These are phyloP conservation scores for Coemansia furcata DNA, from an alignment of 192 early-diverging fungal species.

Conservation along the genomic window DNA sequence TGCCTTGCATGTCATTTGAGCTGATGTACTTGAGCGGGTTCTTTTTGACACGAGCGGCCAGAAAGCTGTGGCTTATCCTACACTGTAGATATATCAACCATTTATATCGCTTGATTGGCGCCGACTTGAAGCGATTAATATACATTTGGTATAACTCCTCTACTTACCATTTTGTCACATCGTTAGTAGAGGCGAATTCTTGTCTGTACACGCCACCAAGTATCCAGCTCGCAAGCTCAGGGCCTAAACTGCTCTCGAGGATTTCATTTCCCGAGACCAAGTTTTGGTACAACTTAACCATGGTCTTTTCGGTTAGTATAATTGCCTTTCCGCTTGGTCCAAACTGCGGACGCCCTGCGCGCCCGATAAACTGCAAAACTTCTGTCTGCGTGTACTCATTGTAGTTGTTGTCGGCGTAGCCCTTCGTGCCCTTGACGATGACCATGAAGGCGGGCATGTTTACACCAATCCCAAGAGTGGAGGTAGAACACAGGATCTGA, in stretches of 20 bases:
- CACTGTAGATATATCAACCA: neutral
- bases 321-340: slow-evolving; percentile 65
- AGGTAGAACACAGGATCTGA: slow-evolving; percentile 65
- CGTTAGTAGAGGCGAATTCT: slow-evolving; percentile 31
- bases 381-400: slow-evolving; percentile 62
- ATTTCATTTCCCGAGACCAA: slow-evolving; percentile 59
- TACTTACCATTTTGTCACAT: slow-evolving; percentile 19
- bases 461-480: slow-evolving; percentile 74
- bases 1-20: neutral
- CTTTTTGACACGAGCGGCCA: slow-evolving; percentile 18
- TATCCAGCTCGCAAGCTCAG: slow-evolving; percentile 55
- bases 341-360: slow-evolving; percentile 74
- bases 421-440: slow-evolving; percentile 67
- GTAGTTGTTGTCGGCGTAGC: slow-evolving; percentile 40
- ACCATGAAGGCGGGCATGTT: slow-evolving; percentile 76
- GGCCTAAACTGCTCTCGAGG: slow-evolving; percentile 64
- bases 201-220: slow-evolving; percentile 36
- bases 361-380: slow-evolving; percentile 73
- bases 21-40: slow-evolving; percentile 14
- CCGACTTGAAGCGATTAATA: too few species aligned
- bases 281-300: slow-evolving; percentile 49
- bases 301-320: slow-evolving; percentile 57
- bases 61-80: slow-evolving; percentile 48
- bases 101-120: neutral
- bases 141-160: neutral